Evolutionary conservation across 106 monocot species (phyloP).

Genomic region (Hemerocallis citrina): DNA sequence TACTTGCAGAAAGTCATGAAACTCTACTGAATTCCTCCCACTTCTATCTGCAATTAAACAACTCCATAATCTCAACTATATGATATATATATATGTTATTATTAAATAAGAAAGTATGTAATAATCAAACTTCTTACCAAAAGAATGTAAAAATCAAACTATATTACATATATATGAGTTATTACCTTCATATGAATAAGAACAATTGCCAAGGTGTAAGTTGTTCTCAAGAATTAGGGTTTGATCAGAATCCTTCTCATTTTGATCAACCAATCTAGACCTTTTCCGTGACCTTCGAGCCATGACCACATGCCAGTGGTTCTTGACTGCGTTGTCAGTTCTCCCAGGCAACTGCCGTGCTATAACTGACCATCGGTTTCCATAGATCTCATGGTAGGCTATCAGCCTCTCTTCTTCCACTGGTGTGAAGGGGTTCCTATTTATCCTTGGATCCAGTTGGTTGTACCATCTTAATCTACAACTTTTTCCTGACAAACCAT

Average conservation of each 20-base stretch:
- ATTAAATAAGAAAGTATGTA: too few relatives aligned
- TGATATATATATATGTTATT: not conserved
- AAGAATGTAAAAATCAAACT: not conserved
- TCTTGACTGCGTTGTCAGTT: slow-evolving; percentile 61
- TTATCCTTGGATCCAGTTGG: slow-evolving; percentile 55
- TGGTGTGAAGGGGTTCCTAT: slow-evolving; percentile 40
- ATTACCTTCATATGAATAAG: slow-evolving; percentile 1
- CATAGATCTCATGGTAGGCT: slow-evolving; percentile 25
- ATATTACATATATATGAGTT: too few relatives aligned
- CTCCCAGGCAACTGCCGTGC: slow-evolving; percentile 48
- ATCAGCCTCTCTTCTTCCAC: slow-evolving; percentile 46
- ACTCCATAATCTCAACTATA: not conserved
- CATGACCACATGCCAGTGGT: slow-evolving; percentile 67
- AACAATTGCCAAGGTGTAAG: not conserved
- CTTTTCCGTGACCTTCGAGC: slow-evolving; percentile 19
- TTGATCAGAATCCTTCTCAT: not conserved
- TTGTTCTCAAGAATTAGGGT: not conserved
- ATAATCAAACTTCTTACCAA: too few relatives aligned
- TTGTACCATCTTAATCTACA: slow-evolving; percentile 70
- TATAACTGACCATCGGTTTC: slow-evolving; percentile 46
- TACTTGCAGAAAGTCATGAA: slow-evolving; percentile 48
- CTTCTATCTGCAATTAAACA: slow-evolving; percentile 11
- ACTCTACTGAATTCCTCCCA: slow-evolving; percentile 13
- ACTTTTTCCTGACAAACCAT: slow-evolving; percentile 73
- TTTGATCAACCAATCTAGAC: not conserved